phyloP scores from a whole-genome alignment of 352 stramenopile species.

The Globisporangium recalcitrans region DNA sequence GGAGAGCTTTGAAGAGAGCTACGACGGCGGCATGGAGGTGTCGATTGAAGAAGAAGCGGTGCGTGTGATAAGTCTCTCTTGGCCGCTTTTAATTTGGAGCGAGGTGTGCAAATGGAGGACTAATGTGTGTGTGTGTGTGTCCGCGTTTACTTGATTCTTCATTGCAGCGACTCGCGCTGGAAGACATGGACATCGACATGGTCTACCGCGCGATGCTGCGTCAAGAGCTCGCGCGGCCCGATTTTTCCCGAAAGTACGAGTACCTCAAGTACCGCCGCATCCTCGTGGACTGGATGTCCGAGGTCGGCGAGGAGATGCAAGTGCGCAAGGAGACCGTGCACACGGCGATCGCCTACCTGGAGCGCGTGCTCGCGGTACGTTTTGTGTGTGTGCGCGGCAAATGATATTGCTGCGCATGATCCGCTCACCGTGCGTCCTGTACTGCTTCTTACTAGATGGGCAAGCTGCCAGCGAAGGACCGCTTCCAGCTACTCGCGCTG shows the following conservation, averaged over 20 bases:
- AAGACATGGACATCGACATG: conserved; percentile 69
- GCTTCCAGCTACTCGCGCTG: conserved; percentile 79
- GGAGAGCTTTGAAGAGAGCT: conserved; percentile 68
- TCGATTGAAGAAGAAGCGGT: conserved; percentile 43
- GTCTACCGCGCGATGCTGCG: conserved; percentile 74
- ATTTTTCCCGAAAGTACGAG: conserved; percentile 72
- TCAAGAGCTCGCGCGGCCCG: conserved; percentile 58
- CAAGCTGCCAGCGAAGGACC: conserved; percentile 59
- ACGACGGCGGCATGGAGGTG: conserved; percentile 36
- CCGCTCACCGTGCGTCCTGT: not conserved
- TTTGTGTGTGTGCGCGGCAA: not conserved
- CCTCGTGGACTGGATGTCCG: conserved; percentile 82
- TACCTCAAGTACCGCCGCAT: conserved; percentile 83
- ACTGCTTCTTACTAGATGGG: conserved; percentile 17
- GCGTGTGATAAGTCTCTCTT: conserved; percentile 7
- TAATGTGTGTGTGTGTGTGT: not conserved
- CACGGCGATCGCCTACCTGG: conserved; percentile 75
- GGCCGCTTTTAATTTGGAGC: not conserved
- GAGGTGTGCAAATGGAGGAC: not conserved
- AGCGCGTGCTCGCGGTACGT: conserved; percentile 52
- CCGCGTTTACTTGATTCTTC: not conserved
- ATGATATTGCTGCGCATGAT: not conserved
- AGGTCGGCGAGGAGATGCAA: conserved; percentile 81
- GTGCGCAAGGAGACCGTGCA: conserved; percentile 81
- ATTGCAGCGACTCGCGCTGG: conserved; percentile 58